phyloP scores from a whole-genome alignment of 306 rosid genomes.

The Sicyos baderoa region DNA sequence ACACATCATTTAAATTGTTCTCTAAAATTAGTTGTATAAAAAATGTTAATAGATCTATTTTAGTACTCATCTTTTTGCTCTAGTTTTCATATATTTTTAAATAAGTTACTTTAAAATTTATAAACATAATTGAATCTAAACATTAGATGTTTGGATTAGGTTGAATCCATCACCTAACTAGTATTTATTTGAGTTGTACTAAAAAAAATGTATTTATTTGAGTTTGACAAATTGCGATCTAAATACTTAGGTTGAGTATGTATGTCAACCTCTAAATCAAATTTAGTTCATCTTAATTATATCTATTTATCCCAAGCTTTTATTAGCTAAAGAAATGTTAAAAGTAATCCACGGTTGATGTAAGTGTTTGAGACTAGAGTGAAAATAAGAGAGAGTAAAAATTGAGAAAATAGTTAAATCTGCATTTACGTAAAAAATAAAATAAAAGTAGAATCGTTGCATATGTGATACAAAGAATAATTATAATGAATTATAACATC shows the following conservation, averaged over 20 bases:
- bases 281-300: not conserved
- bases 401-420: too few species aligned
- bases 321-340: not conserved
- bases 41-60: not conserved
- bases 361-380: too few species aligned
- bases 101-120: not conserved
- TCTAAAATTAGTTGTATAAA: too few species aligned
- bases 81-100: not conserved
- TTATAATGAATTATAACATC: too few species aligned
- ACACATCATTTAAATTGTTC: too few species aligned
- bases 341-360: not conserved
- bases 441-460: too few species aligned
- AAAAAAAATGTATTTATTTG: not conserved
- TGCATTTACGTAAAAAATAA: too few species aligned
- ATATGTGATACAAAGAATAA: too few species aligned
- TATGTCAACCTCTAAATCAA: not conserved
- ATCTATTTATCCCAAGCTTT: not conserved
- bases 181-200: not conserved
- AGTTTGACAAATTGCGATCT: not conserved
- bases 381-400: too few species aligned
- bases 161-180: not conserved
- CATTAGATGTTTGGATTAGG: not conserved
- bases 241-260: not conserved
- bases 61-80: not conserved
- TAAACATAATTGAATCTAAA: not conserved